Evolutionary conservation across 805 yeast species (phyloP).

Genomic region (Starmerella roubikii): DNA sequence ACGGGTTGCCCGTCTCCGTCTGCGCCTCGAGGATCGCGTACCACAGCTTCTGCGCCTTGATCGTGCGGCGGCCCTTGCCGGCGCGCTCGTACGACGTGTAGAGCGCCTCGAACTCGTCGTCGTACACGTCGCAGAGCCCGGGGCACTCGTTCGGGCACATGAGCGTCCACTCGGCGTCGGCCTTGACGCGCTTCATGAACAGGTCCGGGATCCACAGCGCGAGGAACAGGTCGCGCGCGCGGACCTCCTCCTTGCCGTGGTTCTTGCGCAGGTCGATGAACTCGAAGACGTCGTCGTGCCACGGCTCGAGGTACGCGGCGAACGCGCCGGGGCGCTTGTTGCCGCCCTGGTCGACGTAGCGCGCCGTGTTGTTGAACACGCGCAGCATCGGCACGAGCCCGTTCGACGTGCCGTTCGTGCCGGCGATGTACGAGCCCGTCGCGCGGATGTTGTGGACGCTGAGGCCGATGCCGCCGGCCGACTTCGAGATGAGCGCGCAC

Average conservation of each 20-base stretch:
- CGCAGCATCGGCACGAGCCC: constrained; percentile 94
- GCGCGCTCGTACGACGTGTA: constrained; percentile 62
- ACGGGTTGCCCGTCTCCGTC: constrained; percentile 94
- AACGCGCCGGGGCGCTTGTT: constrained; percentile 97
- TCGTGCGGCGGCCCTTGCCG: constrained; percentile 47
- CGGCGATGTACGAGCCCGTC: constrained; percentile 75
- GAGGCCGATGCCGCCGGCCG: constrained; percentile 92
- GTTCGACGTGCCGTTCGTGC: constrained; percentile 83
- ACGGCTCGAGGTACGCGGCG: constrained; percentile 86
- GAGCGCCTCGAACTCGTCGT: constrained; percentile 64
- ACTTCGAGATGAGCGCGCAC: constrained; percentile 80
- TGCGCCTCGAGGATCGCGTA: constrained; percentile 78
- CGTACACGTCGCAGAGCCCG: constrained; percentile 69
- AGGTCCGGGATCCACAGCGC: constrained; percentile 93
- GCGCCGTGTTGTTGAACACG: constrained; percentile 89
- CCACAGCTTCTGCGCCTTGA: constrained; percentile 88
- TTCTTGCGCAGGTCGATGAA: constrained; percentile 78
- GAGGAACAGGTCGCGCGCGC: constrained; percentile 86
- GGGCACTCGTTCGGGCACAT: constrained; percentile 85
- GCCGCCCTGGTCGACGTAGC: constrained; percentile 97
- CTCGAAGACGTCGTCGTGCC: constrained; percentile 89
- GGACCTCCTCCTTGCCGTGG: constrained; percentile 85
- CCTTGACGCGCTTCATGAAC: constrained; percentile 82
- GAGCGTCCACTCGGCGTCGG: constrained; percentile 68
- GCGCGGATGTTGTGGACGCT: constrained; percentile 80